These are phyloP conservation scores for Neurospora hispaniola DNA, from an alignment of 495 filamentous ascomycete species.

Conservation along the genomic window DNA sequence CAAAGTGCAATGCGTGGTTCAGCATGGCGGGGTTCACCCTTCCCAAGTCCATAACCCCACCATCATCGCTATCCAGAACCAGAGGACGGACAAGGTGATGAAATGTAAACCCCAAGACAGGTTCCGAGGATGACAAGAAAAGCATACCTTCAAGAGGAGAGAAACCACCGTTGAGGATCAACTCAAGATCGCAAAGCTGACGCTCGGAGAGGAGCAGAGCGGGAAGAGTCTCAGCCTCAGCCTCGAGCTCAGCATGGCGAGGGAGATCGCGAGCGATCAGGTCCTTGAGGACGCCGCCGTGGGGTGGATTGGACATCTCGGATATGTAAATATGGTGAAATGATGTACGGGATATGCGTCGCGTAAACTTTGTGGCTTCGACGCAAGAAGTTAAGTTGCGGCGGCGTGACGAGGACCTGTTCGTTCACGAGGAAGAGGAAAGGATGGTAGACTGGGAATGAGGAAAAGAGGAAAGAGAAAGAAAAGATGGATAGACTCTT, in stretches of 20 bases:
- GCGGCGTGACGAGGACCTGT: not conserved
- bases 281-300: slow-evolving; percentile 96
- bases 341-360: not conserved
- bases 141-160: slow-evolving; percentile 87
- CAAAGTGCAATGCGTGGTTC: not conserved
- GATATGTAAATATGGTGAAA: not conserved
- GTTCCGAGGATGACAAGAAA: not conserved
- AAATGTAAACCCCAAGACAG: not conserved
- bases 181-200: slow-evolving; percentile 92
- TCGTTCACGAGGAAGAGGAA: not conserved
- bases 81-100: not conserved
- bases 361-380: not conserved
- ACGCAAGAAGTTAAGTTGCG: not conserved
- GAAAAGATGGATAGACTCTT: not conserved
- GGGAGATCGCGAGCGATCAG: slow-evolving; percentile 81
- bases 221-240: slow-evolving; percentile 78
- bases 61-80: slow-evolving; percentile 1
- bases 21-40: slow-evolving; percentile 17
- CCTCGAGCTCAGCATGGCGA: slow-evolving; percentile 60
- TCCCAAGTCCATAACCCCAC: slow-evolving; percentile 15
- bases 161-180: slow-evolving; percentile 94
- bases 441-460: not conserved
- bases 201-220: slow-evolving; percentile 81
- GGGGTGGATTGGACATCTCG: slow-evolving; percentile 63
- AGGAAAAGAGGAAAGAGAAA: not conserved